Percentiles rank a stretch among this genome's conserved stretches.
Conservation (phyloP, 2,329 filamentous ascomycete species). For the Monosporascus ibericus region DNA sequence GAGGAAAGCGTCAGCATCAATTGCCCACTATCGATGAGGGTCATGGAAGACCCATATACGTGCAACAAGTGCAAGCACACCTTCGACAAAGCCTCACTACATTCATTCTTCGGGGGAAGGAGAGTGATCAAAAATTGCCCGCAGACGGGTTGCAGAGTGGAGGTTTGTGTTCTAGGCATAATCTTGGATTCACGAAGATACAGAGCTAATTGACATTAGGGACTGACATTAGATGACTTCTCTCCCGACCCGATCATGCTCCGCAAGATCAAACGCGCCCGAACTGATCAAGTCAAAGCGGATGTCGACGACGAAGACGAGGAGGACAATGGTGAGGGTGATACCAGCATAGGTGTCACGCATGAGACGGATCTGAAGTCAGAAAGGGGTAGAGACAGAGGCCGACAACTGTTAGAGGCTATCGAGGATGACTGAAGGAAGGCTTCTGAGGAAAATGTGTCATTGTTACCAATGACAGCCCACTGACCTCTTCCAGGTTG, state of each 20-base stretch:
- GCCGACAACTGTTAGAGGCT: slow-evolving; percentile 9
- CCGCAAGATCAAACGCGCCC: slow-evolving; percentile 51
- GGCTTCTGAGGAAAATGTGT: background rate
- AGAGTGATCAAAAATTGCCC: slow-evolving; percentile 50
- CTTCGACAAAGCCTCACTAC: slow-evolving; percentile 61
- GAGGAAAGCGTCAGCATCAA: slow-evolving; percentile 58
- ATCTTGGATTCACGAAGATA: slow-evolving; percentile 1
- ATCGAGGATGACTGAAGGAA: slow-evolving; percentile 5
- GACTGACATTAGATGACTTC: slow-evolving; percentile 46
- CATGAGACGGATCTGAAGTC: slow-evolving; percentile 13
- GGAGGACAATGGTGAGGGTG: slow-evolving; percentile 16
- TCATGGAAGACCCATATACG: slow-evolving; percentile 61
- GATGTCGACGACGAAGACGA: slow-evolving; percentile 22
- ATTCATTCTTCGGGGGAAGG: slow-evolving; percentile 39
- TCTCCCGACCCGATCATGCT: slow-evolving; percentile 49
- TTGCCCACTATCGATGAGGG: slow-evolving; percentile 62
- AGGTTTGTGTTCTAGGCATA: slow-evolving; percentile 22
- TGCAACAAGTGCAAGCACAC: slow-evolving; percentile 64
- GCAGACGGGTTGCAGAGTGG: slow-evolving; percentile 56
- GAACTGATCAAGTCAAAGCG: slow-evolving; percentile 33
- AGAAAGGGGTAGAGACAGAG: slow-evolving; percentile 11
- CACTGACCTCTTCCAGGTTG: too few relatives aligned
- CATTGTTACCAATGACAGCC: background rate
- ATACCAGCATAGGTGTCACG: slow-evolving; percentile 14
- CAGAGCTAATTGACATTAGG: slow-evolving; percentile 26